These are phyloP conservation scores for Podila verticillata DNA, from an alignment of 192 early-diverging fungal genomes.

Conservation along the genomic window DNA sequence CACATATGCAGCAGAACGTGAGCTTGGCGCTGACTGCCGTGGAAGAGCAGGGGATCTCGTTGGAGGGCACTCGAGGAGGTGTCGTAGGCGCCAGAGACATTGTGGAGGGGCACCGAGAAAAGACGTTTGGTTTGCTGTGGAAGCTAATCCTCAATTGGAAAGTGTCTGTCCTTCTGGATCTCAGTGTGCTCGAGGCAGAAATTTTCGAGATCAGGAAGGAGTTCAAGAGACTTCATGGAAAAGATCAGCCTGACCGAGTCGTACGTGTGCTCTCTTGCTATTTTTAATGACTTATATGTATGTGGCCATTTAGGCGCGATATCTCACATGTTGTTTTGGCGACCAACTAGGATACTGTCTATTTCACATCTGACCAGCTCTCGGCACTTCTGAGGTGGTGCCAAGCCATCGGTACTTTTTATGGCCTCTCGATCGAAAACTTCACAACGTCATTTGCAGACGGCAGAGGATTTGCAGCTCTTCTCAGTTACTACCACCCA, in stretches of 20 bases:
- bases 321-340: no score
- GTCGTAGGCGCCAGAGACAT: constrained; percentile 39
- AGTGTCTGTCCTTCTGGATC: constrained; percentile 44
- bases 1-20: constrained; percentile 55
- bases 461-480: constrained; percentile 44
- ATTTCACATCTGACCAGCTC: constrained; percentile 50
- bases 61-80: constrained; percentile 47
- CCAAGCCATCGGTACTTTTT: constrained; percentile 50
- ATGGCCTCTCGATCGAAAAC: constrained; percentile 42
- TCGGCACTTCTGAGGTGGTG: constrained; percentile 50
- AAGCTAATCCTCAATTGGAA: constrained; percentile 53
- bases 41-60: constrained; percentile 21
- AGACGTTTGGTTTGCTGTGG: constrained; percentile 53
- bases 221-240: constrained; percentile 23
- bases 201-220: constrained; percentile 33
- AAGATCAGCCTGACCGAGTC: constrained; percentile 32
- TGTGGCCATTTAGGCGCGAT: not conserved
- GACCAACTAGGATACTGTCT: constrained; percentile 35
- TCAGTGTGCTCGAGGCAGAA: constrained; percentile 32
- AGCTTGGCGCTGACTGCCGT: constrained; percentile 35
- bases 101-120: constrained; percentile 53
- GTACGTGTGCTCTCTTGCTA: constrained; percentile 9
- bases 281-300: not conserved
- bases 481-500: constrained; percentile 53
- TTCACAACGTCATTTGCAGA: constrained; percentile 54